phyloP scores from a whole-genome alignment of 768 basidiomycete genomes.

The Tricholoma matsutake region DNA sequence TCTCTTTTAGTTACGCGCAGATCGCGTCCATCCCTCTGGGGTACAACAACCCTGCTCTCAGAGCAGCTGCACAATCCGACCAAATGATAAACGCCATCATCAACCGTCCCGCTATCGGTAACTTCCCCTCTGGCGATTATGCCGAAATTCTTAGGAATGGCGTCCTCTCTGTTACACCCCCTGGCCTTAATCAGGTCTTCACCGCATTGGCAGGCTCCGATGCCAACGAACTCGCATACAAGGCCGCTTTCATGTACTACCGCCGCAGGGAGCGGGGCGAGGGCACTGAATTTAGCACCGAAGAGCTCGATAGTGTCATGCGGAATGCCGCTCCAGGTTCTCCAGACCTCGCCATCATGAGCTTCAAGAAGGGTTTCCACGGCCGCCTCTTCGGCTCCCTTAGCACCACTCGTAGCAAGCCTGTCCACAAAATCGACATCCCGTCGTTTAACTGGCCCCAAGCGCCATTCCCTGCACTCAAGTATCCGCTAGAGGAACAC shows the following conservation, averaged over 20 bases:
- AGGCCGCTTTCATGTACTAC: not conserved
- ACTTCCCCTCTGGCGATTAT: not conserved
- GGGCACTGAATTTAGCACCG: not conserved
- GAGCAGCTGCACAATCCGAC: not conserved
- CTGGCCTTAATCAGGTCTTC: not conserved
- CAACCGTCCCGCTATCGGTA: not conserved
- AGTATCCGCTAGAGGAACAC: not conserved
- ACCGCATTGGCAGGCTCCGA: not conserved
- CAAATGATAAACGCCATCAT: not conserved
- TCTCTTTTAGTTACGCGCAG: not conserved
- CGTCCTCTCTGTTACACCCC: not conserved
- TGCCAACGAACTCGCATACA: not conserved
- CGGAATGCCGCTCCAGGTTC: not conserved
- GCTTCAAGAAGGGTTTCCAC: not conserved
- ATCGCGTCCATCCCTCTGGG: not conserved
- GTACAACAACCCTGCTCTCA: conserved; percentile 1
- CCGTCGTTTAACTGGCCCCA: not conserved
- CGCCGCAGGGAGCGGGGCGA: not conserved
- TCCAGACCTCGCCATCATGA: not conserved
- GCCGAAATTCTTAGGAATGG: not conserved
- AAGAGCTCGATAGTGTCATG: not conserved
- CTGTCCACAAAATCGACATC: not conserved
- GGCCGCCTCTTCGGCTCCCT: not conserved
- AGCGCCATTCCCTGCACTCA: not conserved
- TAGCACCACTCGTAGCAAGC: not conserved